Percentiles rank a stretch among this genome's conserved stretches.
phyloP scores from a whole-genome alignment of 2,329 filamentous ascomycete species.

The Fusarium sp. region DNA sequence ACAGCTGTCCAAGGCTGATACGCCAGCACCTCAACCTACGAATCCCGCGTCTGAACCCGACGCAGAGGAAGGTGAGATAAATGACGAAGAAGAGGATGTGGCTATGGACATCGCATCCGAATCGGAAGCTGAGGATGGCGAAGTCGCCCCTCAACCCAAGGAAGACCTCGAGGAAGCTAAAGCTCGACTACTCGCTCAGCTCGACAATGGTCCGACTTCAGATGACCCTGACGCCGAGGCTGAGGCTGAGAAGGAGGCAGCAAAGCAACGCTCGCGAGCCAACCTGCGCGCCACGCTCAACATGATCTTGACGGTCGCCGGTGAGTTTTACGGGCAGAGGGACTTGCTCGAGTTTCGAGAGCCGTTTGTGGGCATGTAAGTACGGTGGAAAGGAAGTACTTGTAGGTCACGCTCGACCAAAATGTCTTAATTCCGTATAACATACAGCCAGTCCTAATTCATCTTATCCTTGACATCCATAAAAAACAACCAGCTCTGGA shows the following conservation, averaged over 20 bases:
- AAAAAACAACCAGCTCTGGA: conserved; percentile 37
- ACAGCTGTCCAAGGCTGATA: not conserved
- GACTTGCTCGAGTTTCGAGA: conserved; percentile 84
- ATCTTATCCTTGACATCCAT: conserved; percentile 9
- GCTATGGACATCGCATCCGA: conserved; percentile 58
- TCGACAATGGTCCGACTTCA: conserved; percentile 48
- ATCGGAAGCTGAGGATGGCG: conserved; percentile 53
- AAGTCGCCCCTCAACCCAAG: conserved; percentile 43
- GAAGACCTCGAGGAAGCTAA: conserved; percentile 62
- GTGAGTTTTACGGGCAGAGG: conserved; percentile 89
- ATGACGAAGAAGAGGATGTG: conserved; percentile 49
- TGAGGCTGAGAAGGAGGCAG: conserved; percentile 39
- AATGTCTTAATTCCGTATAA: conserved; percentile 21
- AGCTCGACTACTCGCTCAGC: conserved; percentile 59
- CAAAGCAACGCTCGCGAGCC: conserved; percentile 53
- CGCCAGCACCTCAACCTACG: not conserved
- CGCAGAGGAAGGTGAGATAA: conserved; percentile 44
- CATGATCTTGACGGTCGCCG: conserved; percentile 90
- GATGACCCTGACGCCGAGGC: conserved; percentile 42
- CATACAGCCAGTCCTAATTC: conserved; percentile 26
- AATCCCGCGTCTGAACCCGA: conserved; percentile 15
- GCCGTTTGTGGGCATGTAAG: conserved; percentile 63
- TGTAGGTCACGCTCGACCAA: conserved; percentile 23
- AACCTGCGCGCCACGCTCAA: conserved; percentile 81
- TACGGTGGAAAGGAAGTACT: conserved; percentile 8